Conservation (phyloP, 2,329 filamentous ascomycete species). For the Colletotrichum lindemuthianum region DNA sequence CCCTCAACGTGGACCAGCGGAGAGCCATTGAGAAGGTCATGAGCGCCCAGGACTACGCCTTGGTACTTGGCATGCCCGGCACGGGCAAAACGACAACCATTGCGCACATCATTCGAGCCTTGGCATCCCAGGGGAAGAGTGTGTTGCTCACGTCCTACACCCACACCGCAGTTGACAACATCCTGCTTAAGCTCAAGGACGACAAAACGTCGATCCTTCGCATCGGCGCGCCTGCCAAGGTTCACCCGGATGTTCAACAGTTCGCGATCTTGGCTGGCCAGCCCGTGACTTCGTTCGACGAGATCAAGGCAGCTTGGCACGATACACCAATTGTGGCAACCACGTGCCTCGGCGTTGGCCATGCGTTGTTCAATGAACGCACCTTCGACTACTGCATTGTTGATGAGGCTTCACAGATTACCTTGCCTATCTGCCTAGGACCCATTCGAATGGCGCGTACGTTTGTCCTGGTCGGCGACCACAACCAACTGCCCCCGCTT, state of each 20-base stretch:
- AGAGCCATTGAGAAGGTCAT: constrained; percentile 93
- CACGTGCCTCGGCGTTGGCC: constrained; percentile 91
- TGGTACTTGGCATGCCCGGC: constrained; percentile 98
- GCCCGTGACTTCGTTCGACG: constrained; percentile 80
- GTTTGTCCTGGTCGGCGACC: constrained; percentile 95
- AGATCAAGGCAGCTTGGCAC: constrained; percentile 86
- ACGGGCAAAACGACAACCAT: constrained; percentile 99
- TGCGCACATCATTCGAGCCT: constrained; percentile 91
- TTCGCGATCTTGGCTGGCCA: constrained; percentile 84
- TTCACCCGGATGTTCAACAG: constrained; percentile 86
- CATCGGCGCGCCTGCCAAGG: constrained; percentile 85
- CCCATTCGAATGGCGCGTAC: constrained; percentile 92
- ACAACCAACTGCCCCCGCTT: constrained; percentile 93
- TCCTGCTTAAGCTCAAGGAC: constrained; percentile 87
- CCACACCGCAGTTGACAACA: constrained; percentile 98
- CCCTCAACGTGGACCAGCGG: constrained; percentile 87
- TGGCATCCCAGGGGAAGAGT: constrained; percentile 89
- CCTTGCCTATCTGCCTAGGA: constrained; percentile 90
- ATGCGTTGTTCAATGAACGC: constrained; percentile 86
- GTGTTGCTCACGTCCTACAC: constrained; percentile 96
- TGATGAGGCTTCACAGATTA: constrained; percentile 97
- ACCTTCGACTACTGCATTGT: constrained; percentile 98
- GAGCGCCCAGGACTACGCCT: constrained; percentile 91
- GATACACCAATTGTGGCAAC: constrained; percentile 91
- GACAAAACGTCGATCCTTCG: constrained; percentile 83